phyloP scores from a whole-genome alignment of 192 early-diverging fungal species.

The Linnemannia schmuckeri region DNA sequence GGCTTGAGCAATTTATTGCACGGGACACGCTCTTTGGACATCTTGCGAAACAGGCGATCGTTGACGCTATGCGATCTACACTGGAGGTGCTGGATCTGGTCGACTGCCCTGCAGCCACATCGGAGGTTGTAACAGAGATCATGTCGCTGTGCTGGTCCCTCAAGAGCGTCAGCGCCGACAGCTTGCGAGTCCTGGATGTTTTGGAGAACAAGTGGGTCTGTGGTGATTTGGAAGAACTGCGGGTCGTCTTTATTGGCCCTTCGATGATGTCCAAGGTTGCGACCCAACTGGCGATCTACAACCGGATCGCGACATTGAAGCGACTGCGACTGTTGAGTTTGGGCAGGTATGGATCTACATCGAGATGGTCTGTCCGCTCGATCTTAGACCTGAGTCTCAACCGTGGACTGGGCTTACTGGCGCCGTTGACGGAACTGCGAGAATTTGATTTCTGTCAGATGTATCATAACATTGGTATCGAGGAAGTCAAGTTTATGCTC shows the following conservation, averaged over 20 bases:
- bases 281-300: conserved; percentile 18
- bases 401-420: conserved; percentile 18
- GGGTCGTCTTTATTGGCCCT: conserved; percentile 28
- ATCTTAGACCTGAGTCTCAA: conserved; percentile 37
- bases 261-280: not conserved
- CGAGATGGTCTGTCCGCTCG: conserved; percentile 1
- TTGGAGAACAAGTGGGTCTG: conserved; percentile 14
- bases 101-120: conserved; percentile 9
- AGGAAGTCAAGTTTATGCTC: conserved; percentile 44
- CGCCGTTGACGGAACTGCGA: conserved; percentile 13
- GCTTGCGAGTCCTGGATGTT: conserved; percentile 12
- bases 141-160: conserved; percentile 8
- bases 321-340: conserved; percentile 28
- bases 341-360: conserved; percentile 6
- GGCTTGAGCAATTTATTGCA: conserved; percentile 13
- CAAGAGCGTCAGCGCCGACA: conserved; percentile 33
- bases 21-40: conserved; percentile 17
- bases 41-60: not conserved
- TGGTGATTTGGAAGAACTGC: conserved; percentile 28
- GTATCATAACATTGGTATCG: conserved; percentile 40
- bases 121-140: conserved; percentile 19
- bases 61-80: not conserved
- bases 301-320: conserved; percentile 16
- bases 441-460: conserved; percentile 50
- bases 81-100: conserved; percentile 25